Base-by-base conservation (phyloP, 2,329 filamentous ascomycete species). In the Apiospora rasikravindrae region DNA sequence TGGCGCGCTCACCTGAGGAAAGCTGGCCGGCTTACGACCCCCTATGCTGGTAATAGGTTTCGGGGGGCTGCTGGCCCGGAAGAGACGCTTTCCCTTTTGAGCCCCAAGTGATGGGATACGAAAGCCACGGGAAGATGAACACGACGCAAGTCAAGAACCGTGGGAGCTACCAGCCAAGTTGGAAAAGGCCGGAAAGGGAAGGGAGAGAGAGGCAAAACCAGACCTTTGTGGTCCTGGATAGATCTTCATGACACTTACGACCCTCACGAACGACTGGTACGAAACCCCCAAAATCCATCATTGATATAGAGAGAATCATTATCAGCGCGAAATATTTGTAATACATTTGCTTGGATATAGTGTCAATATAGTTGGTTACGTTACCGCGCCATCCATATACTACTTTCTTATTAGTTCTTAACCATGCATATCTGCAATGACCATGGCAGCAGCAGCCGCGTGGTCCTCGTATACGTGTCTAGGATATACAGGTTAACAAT, bases 201-300 rank as follows among this genome's bases (percentile, higher is more conserved):
- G 22, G 16, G 33, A 37, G 29, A 61, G 26, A 64, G 57, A 64
- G n/a, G n/a, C 57, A 3, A 24, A 37, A n/a, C 57, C 33, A n/a
- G 33, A 64, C n/a, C 49, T 51, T n/a, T n/a, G 45, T n/a, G 11
- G 19, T 22, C 40, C 29, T 64, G 57, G 57, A n/a, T 64, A 64
- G 33, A 64, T 64, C 57, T 64, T 64, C 24, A 64, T 29, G 57
- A 64, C 29, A 64, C 57, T 40, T 64, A 64, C 33, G 57, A 64
- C 33, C 57, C 33, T 64, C 57, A 64, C 19, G 57, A 64, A 64
- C 33, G 57, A 64, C 57, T 64, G 57, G 57, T n/a, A 64, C 57
- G 57, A 64, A 40, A 40, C 29, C 29, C 37, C 11, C 5, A 61
- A n/a, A 49, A 8, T 40, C n/a, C 22, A 22, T 5, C 22, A n/a